Evolutionary conservation across 73 alveolate genomes (phyloP).

Genomic region (Paramecium biaurelia): DNA sequence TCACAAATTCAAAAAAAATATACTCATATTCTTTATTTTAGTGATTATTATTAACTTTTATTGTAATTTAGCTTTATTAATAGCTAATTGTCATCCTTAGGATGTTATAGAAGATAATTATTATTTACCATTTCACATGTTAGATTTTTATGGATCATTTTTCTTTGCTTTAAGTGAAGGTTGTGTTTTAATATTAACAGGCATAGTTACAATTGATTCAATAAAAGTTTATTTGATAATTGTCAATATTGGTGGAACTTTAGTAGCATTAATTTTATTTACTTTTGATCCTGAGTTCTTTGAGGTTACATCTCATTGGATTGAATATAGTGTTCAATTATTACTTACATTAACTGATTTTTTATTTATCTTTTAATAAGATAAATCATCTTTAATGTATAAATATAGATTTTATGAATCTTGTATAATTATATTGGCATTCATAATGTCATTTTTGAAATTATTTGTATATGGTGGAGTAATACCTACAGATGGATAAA

Average conservation of each 20-base stretch:
- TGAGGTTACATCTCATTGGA: neutral
- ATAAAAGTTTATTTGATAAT: neutral
- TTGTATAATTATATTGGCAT: neutral
- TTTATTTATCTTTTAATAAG: neutral
- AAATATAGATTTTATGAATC: conserved; percentile 5
- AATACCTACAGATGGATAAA: neutral
- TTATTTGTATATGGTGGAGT: neutral
- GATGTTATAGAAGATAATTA: neutral
- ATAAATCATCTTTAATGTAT: neutral
- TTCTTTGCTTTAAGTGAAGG: conserved; percentile 3
- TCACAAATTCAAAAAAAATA: neutral
- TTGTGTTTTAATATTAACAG: neutral
- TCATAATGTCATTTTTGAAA: neutral
- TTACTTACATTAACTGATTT: neutral
- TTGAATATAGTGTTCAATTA: neutral
- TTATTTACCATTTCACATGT: neutral
- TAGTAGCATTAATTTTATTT: neutral
- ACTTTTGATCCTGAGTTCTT: neutral
- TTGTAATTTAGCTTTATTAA: neutral
- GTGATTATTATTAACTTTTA: neutral
- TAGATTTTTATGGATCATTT: neutral
- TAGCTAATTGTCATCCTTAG: neutral
- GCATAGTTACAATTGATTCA: neutral
- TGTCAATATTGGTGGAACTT: neutral
- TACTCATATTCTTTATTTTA: neutral